Base-by-base conservation (phyloP, 345 rosid genomes). In the Melastoma malabathricum region DNA sequence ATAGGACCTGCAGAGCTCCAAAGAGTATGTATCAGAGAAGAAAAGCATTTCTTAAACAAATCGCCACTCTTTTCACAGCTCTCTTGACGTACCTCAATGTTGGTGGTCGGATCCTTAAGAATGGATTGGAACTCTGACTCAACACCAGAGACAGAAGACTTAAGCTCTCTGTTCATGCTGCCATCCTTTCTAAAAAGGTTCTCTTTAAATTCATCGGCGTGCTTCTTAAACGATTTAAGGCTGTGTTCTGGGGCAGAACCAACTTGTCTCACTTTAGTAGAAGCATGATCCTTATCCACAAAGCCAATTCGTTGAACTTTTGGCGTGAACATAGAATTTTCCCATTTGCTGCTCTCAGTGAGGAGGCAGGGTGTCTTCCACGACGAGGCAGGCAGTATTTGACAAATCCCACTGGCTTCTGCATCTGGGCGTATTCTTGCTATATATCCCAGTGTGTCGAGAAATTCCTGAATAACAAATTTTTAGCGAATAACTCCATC, bases 311-410 rank as follows among this genome's bases (percentile, higher is more conserved):
- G 60, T 62, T 86, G 93, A 57, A 56, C 31, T 50, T 70, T 72
- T 46, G 81, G n/a, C 43, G 19, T 51, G 66, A 80, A 81, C 5
- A 3, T 48, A 54, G 81, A 69, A 46, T 15, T 57, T 63, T 68
- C 74, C 92, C 92, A 78, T 47, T 67, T 43, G 25, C 62, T 51
- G 39, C 59, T 54, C 67, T 75, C 76, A 62, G 66, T 58, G 14
- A 83, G 43, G 56, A 56, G 63, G 70, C 81, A 80, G 10, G 71
- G 81, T 23, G 82, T 82, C 54, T 83, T 46, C 96, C 93, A 83
- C 48, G 89, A 75, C 55, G 72, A 54, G 54, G 95, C 92, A 54
- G 92, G 92, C 60, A 80, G 67, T 53, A 83, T 74, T 48, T 86
- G 81, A 64, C 96, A 80, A 44, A 81, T 67, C 48, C 96, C 96